phyloP scores from a whole-genome alignment of 768 basidiomycete genomes.

The Rhizopogon sp. region DNA sequence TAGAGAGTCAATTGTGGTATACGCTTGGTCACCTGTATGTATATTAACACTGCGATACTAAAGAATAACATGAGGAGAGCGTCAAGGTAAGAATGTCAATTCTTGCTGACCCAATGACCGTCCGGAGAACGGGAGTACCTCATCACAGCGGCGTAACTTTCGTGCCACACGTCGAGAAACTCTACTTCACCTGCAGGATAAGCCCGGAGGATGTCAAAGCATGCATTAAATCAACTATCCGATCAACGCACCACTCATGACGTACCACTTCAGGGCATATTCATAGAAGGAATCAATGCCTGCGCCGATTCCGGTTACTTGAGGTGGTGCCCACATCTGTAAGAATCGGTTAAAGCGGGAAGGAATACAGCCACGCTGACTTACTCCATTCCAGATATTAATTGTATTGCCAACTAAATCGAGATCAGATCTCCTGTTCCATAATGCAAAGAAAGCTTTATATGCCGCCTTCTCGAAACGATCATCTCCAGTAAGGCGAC shows the following conservation, averaged over 20 bases:
- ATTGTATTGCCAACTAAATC: conserved; percentile 89
- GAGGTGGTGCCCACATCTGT: conserved; percentile 69
- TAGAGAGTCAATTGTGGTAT: conserved; percentile 85
- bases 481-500: conserved; percentile 84
- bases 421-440: conserved; percentile 86
- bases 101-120: conserved; percentile 70
- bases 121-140: conserved; percentile 75
- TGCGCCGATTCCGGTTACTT: conserved; percentile 81
- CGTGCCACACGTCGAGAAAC: conserved; percentile 82
- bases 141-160: conserved; percentile 82
- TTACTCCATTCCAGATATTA: conserved; percentile 74
- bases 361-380: conserved; percentile 15
- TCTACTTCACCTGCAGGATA: conserved; percentile 57
- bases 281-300: conserved; percentile 97
- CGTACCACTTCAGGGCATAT: conserved; percentile 90
- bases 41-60: conserved; percentile 89
- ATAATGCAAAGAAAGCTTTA: conserved; percentile 88
- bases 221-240: conserved; percentile 8
- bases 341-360: conserved; percentile 5
- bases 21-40: conserved; percentile 66
- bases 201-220: conserved; percentile 8
- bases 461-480: conserved; percentile 87
- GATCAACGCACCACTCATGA: conserved; percentile 60
- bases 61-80: background rate
- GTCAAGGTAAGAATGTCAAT: background rate